These are phyloP conservation scores for Wickerhamomyces bisporus DNA, from an alignment of 805 yeast genomes.

Conservation along the genomic window DNA sequence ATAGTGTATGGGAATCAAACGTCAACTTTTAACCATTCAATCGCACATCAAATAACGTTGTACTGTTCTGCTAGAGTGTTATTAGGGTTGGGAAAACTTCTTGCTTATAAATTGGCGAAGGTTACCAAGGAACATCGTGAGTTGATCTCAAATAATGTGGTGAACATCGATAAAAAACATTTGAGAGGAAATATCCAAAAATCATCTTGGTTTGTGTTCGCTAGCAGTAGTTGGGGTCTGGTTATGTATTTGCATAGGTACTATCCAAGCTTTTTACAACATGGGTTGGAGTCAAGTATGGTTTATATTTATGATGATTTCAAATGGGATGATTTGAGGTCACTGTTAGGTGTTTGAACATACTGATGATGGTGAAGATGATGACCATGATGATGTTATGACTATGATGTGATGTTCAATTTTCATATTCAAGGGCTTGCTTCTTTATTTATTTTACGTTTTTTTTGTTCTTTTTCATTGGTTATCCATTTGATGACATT, in stretches of 20 bases:
- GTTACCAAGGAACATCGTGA: slow-evolving; percentile 4
- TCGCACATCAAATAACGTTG: slow-evolving; percentile 69
- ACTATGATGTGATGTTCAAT: no score
- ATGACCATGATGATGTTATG: no score
- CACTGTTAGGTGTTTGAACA: slow-evolving; percentile 32
- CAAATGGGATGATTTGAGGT: slow-evolving; percentile 43
- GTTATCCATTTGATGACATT: neutral
- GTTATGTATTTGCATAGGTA: slow-evolving; percentile 67
- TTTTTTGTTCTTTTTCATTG: neutral
- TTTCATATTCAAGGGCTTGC: no score
- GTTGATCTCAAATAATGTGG: slow-evolving; percentile 1
- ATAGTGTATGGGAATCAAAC: slow-evolving; percentile 35
- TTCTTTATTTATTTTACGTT: slow-evolving; percentile 28
- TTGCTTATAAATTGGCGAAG: slow-evolving; percentile 18
- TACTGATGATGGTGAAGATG: no score
- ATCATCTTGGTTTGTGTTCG: slow-evolving; percentile 51
- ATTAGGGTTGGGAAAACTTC: slow-evolving; percentile 45
- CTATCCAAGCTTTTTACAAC: slow-evolving; percentile 59
- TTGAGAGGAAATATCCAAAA: slow-evolving; percentile 23
- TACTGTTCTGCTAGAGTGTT: slow-evolving; percentile 68
- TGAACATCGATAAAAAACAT: slow-evolving; percentile 7
- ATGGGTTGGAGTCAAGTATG: slow-evolving; percentile 62
- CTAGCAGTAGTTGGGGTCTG: slow-evolving; percentile 65
- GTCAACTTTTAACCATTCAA: slow-evolving; percentile 33
- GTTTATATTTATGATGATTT: slow-evolving; percentile 65